Evolutionary conservation across 352 stramenopile genomes (phyloP).

Genomic region (Pythium pyrilobum): DNA sequence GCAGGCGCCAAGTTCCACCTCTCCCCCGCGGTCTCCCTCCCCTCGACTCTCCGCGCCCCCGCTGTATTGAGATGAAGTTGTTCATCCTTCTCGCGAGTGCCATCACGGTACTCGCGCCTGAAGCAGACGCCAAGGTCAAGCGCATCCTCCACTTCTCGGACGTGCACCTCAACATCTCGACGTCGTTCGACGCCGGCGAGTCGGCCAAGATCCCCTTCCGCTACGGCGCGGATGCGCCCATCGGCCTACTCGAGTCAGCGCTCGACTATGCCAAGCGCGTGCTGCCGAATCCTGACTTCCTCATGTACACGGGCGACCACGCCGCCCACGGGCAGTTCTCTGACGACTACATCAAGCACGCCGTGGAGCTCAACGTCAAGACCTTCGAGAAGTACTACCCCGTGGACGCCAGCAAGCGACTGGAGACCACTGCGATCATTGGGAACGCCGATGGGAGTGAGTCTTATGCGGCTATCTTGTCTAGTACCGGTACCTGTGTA

Average conservation of each 20-base stretch:
- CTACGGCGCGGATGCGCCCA: conserved; percentile 50
- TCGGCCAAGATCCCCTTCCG: conserved; percentile 32
- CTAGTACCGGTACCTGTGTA: neutral
- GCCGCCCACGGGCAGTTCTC: conserved; percentile 56
- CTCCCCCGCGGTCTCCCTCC: no score
- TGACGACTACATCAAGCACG: conserved; percentile 53
- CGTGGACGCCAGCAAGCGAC: conserved; percentile 17
- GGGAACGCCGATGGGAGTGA: conserved; percentile 74
- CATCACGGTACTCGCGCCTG: neutral
- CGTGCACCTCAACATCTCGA: conserved; percentile 77
- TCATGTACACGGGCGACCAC: conserved; percentile 82
- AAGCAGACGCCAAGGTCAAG: conserved; percentile 20
- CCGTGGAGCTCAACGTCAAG: conserved; percentile 59
- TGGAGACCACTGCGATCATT: conserved; percentile 69
- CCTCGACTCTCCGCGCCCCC: neutral
- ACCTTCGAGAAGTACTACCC: conserved; percentile 70
- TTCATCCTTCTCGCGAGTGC: neutral
- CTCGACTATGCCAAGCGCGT: conserved; percentile 56
- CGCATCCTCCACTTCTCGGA: conserved; percentile 82
- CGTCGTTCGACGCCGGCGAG: conserved; percentile 27
- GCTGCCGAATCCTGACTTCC: conserved; percentile 49
- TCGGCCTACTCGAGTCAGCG: conserved; percentile 62
- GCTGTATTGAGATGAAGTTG: conserved; percentile 5
- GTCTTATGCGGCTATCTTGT: neutral
- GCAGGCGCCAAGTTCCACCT: no score